Conservation (phyloP, 345 rosid species). For the Brassica cretica region DNA sequence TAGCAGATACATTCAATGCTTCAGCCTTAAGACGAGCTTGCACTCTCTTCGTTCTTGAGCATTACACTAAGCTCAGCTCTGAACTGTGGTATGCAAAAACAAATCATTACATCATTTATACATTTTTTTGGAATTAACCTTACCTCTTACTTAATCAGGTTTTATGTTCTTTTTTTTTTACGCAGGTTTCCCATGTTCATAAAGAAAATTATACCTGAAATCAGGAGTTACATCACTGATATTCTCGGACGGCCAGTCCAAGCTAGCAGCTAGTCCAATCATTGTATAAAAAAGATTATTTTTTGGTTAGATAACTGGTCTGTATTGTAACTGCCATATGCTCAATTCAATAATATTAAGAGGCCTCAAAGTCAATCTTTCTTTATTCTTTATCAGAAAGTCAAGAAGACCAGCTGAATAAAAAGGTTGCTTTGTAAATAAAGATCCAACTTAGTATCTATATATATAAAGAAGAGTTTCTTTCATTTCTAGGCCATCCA, state of each 20-base stretch:
- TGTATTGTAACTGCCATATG: not conserved
- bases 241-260: slow-evolving; percentile 43
- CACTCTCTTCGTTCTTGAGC: slow-evolving; percentile 60
- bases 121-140: not conserved
- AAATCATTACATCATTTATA: not conserved
- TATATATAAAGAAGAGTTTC: no score
- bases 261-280: slow-evolving; percentile 23
- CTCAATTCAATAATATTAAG: not conserved
- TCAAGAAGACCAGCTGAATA: not conserved
- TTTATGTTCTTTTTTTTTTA: not conserved
- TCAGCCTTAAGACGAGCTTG: slow-evolving; percentile 59
- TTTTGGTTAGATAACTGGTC: not conserved
- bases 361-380: not conserved
- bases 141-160: not conserved
- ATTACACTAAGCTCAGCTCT: slow-evolving; percentile 52
- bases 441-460: not conserved
- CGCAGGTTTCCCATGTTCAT: slow-evolving; percentile 56
- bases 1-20: slow-evolving; percentile 67
- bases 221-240: slow-evolving; percentile 47
- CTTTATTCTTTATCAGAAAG: not conserved
- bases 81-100: slow-evolving; percentile 52
- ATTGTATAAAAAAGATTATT: slow-evolving; percentile 24
- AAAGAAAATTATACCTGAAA: slow-evolving; percentile 57
- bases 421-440: not conserved
- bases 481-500: no score